A percentile compares a stretch with the other conserved stretches of the same genome.
Evolutionary conservation across 2,329 filamentous ascomycete species (phyloP).

Genomic region (Diaporthe amygdali): DNA sequence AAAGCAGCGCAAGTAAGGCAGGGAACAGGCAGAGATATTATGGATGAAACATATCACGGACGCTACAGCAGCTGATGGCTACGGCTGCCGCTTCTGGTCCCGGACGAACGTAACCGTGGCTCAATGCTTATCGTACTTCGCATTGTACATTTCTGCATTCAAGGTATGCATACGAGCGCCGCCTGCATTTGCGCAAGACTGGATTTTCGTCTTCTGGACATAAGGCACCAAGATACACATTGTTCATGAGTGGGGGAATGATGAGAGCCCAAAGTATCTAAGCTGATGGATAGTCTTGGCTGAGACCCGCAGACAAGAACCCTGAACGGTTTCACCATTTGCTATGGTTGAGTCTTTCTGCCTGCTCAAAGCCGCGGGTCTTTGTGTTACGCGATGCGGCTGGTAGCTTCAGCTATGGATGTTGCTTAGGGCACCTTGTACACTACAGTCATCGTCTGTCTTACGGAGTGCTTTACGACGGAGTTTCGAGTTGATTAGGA

Average conservation of each 20-base stretch:
- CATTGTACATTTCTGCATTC: background rate
- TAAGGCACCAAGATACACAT: background rate
- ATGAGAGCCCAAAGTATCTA: background rate
- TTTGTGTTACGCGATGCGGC: background rate
- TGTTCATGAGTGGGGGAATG: background rate
- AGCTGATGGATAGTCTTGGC: background rate
- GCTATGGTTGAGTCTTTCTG: background rate
- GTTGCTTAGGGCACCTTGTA: constrained; percentile 12
- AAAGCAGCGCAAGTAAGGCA: constrained; percentile 23
- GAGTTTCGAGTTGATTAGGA: constrained; percentile 14
- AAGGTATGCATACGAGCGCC: background rate
- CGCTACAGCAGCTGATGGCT: background rate
- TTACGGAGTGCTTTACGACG: background rate
- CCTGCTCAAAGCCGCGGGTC: background rate
- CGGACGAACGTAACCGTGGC: background rate
- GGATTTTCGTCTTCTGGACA: constrained; percentile 5
- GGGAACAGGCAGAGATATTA: background rate
- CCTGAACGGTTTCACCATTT: too few relatives aligned
- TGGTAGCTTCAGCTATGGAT: background rate
- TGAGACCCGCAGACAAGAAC: background rate
- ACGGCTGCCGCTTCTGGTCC: background rate
- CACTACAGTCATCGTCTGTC: background rate
- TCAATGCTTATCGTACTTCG: background rate
- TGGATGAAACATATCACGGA: background rate
- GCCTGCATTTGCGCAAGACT: background rate